Evolutionary conservation across 2,329 filamentous ascomycete species (phyloP).

Genomic region (Aspergillus versicolor): DNA sequence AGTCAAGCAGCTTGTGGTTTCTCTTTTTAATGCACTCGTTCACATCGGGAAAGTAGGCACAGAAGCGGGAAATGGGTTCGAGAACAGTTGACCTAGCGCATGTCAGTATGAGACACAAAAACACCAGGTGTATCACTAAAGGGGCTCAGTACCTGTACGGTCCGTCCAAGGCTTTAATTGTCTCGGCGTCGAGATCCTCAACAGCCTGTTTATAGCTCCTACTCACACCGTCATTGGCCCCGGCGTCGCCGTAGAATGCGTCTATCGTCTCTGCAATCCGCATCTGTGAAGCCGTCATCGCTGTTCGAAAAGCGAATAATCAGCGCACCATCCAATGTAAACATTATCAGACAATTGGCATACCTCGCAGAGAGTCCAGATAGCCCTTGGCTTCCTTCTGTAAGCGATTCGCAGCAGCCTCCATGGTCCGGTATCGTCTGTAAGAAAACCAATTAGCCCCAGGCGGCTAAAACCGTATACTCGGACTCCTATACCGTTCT

Average conservation of each 20-base stretch:
- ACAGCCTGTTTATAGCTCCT: slow-evolving; percentile 98
- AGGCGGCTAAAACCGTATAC: not conserved
- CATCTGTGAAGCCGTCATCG: slow-evolving; percentile 98
- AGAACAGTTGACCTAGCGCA: slow-evolving; percentile 75
- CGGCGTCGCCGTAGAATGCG: slow-evolving; percentile 96
- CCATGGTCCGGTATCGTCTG: slow-evolving; percentile 96
- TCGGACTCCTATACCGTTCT: slow-evolving; percentile 61
- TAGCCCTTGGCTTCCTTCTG: slow-evolving; percentile 99
- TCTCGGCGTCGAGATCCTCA: slow-evolving; percentile 95
- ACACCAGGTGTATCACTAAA: not conserved
- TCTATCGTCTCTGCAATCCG: slow-evolving; percentile 74
- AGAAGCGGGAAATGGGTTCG: slow-evolving; percentile 93
- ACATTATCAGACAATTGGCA: slow-evolving; percentile 15
- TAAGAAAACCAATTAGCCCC: slow-evolving; percentile 18
- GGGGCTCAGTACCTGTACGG: slow-evolving; percentile 69
- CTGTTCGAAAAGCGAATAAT: slow-evolving; percentile 44
- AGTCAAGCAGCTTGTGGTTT: slow-evolving; percentile 96
- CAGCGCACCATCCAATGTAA: slow-evolving; percentile 3
- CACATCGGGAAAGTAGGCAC: slow-evolving; percentile 97
- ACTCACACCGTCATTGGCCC: slow-evolving; percentile 90
- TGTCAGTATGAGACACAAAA: not conserved
- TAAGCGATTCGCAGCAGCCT: slow-evolving; percentile 83
- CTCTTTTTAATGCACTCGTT: slow-evolving; percentile 99
- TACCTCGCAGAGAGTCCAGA: slow-evolving; percentile 88
- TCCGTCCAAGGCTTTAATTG: slow-evolving; percentile 95